phyloP scores from a whole-genome alignment of 208 protist species.

The Leishmania lainsoni region DNA sequence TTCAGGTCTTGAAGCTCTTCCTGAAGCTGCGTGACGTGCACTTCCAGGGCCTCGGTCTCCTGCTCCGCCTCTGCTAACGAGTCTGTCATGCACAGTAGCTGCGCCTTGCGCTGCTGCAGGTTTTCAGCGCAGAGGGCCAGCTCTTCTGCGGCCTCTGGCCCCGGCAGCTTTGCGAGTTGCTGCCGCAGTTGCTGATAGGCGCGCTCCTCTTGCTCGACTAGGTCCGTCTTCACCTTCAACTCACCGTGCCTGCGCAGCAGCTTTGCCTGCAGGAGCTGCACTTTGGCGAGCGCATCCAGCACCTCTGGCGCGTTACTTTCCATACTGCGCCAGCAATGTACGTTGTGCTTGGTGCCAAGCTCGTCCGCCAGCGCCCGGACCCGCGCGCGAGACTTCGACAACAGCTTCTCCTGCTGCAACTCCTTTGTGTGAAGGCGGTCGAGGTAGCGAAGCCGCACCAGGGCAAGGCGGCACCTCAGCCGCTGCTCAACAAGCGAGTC shows the following conservation, averaged over 20 bases:
- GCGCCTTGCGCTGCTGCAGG: constrained; percentile 87
- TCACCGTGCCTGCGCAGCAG: constrained; percentile 97
- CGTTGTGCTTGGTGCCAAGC: constrained; percentile 97
- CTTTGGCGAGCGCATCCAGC: constrained; percentile 97
- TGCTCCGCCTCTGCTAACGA: constrained; percentile 64
- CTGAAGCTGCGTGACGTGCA: constrained; percentile 89
- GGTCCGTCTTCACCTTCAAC: constrained; percentile 85
- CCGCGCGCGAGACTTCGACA: constrained; percentile 91
- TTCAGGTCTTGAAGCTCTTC: constrained; percentile 93
- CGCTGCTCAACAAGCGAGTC: constrained; percentile 92
- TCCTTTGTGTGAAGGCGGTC: constrained; percentile 91
- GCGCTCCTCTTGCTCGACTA: constrained; percentile 90
- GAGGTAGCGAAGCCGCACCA: constrained; percentile 80
- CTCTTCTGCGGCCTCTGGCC: constrained; percentile 96
- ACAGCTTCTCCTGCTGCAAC: constrained; percentile 83
- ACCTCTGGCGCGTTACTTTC: constrained; percentile 95
- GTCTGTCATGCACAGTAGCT: constrained; percentile 84
- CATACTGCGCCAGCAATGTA: constrained; percentile 97
- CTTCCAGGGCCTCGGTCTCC: constrained; percentile 81
- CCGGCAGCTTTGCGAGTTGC: constrained; percentile 93
- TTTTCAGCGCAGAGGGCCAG: constrained; percentile 94
- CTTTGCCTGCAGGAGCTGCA: constrained; percentile 96
- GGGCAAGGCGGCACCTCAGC: constrained; percentile 85
- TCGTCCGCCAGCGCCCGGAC: constrained; percentile 96
- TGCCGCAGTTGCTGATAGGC: constrained; percentile 92